phyloP scores from a whole-genome alignment of 768 basidiomycete species.

The Atractiella rhizophila region DNA sequence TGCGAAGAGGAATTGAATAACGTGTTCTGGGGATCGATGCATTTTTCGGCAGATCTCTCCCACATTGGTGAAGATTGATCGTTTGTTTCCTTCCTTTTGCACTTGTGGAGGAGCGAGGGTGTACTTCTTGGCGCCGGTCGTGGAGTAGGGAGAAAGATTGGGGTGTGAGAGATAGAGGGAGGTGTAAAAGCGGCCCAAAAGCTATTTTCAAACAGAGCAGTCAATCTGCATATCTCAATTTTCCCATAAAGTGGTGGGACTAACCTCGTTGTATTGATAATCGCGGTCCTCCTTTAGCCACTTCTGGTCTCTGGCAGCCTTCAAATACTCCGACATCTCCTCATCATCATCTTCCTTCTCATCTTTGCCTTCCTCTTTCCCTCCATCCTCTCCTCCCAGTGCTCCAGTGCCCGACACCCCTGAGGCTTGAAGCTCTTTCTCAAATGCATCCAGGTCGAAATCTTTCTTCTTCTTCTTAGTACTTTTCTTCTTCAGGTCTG shows the following conservation, averaged over 20 bases:
- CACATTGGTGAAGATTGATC: constrained; percentile 87
- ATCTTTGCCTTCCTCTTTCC: constrained; percentile 10
- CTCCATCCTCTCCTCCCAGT: constrained; percentile 1
- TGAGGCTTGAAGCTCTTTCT: background rate
- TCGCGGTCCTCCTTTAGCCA: constrained; percentile 76
- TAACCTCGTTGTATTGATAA: constrained; percentile 79
- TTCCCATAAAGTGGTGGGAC: constrained; percentile 9
- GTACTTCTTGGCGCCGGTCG: constrained; percentile 63
- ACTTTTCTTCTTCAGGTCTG: too few species aligned
- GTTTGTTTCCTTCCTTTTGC: constrained; percentile 87
- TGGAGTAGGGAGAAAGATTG: constrained; percentile 34
- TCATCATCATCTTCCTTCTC: constrained; percentile 47
- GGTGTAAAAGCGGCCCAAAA: constrained; percentile 73
- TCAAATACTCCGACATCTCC: too few species aligned
- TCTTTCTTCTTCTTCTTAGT: constrained; percentile 17
- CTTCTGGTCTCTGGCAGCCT: too few species aligned
- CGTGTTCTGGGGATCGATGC: constrained; percentile 93
- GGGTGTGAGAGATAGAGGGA: constrained; percentile 86
- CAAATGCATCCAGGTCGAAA: background rate
- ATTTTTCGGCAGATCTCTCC: constrained; percentile 94
- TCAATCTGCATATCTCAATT: background rate
- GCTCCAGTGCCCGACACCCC: background rate
- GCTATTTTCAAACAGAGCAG: constrained; percentile 27
- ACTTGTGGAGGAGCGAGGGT: constrained; percentile 90
- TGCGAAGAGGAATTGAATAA: constrained; percentile 85